Percentiles rank a stretch among this genome's conserved stretches.
phyloP scores from a whole-genome alignment of 1,284 basidiomycete species.

The Schizophyllum commune region DNA sequence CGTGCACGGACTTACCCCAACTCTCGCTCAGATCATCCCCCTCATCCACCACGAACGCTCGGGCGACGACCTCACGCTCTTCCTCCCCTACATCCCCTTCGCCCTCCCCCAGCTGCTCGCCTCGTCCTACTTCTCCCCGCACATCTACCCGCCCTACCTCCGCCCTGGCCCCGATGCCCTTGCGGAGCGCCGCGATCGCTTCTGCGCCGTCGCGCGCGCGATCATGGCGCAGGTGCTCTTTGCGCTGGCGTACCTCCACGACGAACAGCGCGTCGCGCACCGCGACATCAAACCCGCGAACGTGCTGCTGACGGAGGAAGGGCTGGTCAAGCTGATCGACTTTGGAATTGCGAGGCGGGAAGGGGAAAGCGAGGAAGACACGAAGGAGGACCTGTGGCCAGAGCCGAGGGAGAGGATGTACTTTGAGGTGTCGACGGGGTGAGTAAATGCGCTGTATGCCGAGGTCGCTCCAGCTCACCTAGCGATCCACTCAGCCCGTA shows the following conservation, averaged over 20 bases:
- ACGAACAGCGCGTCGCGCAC: constrained; percentile 56
- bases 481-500: no score
- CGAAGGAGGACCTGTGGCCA: constrained; percentile 47
- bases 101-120: constrained; percentile 47
- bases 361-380: constrained; percentile 21
- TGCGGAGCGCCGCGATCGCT: neutral
- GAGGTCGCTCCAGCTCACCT: no score
- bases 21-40: constrained; percentile 2
- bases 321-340: constrained; percentile 71
- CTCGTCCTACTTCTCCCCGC: constrained; percentile 44
- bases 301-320: constrained; percentile 56
- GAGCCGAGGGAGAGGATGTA: constrained; percentile 57
- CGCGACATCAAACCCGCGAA: constrained; percentile 88
- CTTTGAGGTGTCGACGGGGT: constrained; percentile 85
- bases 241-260: constrained; percentile 70
- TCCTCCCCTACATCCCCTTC: constrained; percentile 62
- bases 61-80: constrained; percentile 34
- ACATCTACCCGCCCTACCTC: constrained; percentile 21
- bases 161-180: constrained; percentile 11
- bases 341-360: constrained; percentile 44
- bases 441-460: no score
- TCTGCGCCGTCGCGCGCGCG: constrained; percentile 32
- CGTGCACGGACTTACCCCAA: no score
- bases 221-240: constrained; percentile 42
- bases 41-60: constrained; percentile 12